These are phyloP conservation scores for Salicornia ramosissima DNA, from an alignment of 148 eudicot genomes.

Conservation along the genomic window DNA sequence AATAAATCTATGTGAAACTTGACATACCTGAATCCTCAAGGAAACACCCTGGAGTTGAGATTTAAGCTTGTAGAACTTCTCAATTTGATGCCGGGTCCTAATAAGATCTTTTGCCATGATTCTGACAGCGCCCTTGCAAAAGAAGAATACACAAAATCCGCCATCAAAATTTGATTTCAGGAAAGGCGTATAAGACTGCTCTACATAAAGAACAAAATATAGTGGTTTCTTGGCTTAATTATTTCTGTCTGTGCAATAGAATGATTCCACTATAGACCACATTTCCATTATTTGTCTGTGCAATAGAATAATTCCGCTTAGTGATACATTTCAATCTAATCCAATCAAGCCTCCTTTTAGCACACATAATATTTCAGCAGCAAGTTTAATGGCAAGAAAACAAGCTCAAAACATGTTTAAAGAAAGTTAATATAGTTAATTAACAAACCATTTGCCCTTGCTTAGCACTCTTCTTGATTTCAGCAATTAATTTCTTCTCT, in stretches of 20 bases:
- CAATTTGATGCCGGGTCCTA: constrained; percentile 92
- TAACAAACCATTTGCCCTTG: constrained; percentile 95
- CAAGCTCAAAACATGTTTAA: not conserved
- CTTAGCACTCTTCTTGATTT: constrained; percentile 97
- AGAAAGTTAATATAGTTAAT: not conserved
- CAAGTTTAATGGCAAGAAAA: not conserved
- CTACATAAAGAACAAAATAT: not conserved
- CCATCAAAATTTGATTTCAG: not conserved
- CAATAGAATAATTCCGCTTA: too few relatives aligned
- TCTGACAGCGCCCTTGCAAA: constrained; percentile 85
- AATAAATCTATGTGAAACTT: not conserved
- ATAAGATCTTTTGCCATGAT: constrained; percentile 98
- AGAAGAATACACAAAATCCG: constrained; percentile 19
- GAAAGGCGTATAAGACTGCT: not conserved
- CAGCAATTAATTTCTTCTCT: constrained; percentile 86
- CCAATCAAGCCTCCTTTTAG: not conserved
- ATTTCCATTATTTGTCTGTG: too few relatives aligned
- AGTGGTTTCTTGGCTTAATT: too few relatives aligned
- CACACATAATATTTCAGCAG: not conserved
- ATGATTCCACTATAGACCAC: not conserved
- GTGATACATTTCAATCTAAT: too few relatives aligned
- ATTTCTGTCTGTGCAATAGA: not conserved
- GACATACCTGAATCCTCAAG: constrained; percentile 80
- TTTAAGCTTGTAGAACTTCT: constrained; percentile 92
- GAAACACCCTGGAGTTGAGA: constrained; percentile 98